These are phyloP conservation scores for Pyracantha coccinea DNA, from an alignment of 331 rosid genomes.

Conservation along the genomic window DNA sequence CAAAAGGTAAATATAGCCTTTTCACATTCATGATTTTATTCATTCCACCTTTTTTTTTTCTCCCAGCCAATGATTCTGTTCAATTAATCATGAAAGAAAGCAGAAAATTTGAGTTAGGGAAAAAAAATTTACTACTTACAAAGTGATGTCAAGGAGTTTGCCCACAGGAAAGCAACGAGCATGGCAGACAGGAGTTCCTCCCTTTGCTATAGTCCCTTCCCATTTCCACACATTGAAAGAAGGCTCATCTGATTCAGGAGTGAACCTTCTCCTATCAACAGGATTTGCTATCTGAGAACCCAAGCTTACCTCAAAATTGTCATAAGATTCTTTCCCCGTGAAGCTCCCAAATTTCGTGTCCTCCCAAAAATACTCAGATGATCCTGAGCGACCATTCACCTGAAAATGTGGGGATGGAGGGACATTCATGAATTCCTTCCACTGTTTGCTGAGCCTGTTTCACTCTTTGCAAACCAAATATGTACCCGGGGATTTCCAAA, in stretches of 20 bases:
- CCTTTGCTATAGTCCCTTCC: conserved; percentile 99
- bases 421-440: conserved; percentile 56
- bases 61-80: too few species aligned
- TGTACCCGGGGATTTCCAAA: conserved; percentile 93
- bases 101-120: background rate
- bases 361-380: conserved; percentile 36
- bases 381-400: conserved; percentile 43
- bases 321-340: conserved; percentile 46
- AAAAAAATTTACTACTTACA: conserved; percentile 52
- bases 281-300: conserved; percentile 39
- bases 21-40: background rate
- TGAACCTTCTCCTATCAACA: conserved; percentile 49
- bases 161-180: conserved; percentile 99
- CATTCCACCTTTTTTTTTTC: too few species aligned
- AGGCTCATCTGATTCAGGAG: conserved; percentile 58
- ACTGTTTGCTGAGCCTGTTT: conserved; percentile 54
- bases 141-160: conserved; percentile 58
- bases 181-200: conserved; percentile 92
- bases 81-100: background rate
- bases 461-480: conserved; percentile 91
- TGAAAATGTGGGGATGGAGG: conserved; percentile 48
- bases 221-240: conserved; percentile 83
- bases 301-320: conserved; percentile 36
- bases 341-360: conserved; percentile 37
- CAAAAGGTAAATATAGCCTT: background rate